Evolutionary conservation across 148 eudicot species (phyloP), one percentile per base, ranked within the genome.

Genomic region (Fallopia convolvulus): DNA sequence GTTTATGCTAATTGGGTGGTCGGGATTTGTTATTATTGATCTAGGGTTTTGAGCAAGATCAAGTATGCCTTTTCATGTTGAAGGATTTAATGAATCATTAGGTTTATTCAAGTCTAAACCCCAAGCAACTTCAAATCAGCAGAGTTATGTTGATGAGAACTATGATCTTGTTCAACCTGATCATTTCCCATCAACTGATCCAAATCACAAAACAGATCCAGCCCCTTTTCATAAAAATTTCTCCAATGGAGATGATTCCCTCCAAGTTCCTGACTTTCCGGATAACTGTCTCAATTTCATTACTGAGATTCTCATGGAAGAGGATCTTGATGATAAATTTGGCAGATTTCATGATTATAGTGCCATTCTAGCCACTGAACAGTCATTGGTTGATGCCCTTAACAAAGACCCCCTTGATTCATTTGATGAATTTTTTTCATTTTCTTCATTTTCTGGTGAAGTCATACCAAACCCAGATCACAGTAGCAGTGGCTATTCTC

Each of bases 301-400:
- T 5, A 77, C 74, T 53, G 80, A 81, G 52, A 81, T 84, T 65
- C 86, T 84, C 71, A 82, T 79, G 80, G 86, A 84, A 70, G 84
- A 81, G 77, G 78, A 81, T 32, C 30, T 66, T 36, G 81, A 78
- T 4, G 79, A 72, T 40, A 56, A 49, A 44, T 79, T 63, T 4
- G 65, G 53, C 46, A 52, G 50, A 49, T 74, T 81, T 46, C 48
- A 53, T 50, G 86, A 84, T 55, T 78, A 80, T 39, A 47, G 56
- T 70, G 86, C 82, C 0, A 70, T 84, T 9, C 76, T 73, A 66
- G 84, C 84, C 14, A 60, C 82, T 4, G 86, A 84, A 49, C 55
- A 79, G 55, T 74, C 84, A 10, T 70, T 84, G 20, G 77, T 55
- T 81, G 84, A 84, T 68, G 77, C 78, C 48, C 78, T 84, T 48